These are phyloP conservation scores for Lachnellula occidentalis DNA, from an alignment of 2,329 filamentous ascomycete species.

Conservation along the genomic window DNA sequence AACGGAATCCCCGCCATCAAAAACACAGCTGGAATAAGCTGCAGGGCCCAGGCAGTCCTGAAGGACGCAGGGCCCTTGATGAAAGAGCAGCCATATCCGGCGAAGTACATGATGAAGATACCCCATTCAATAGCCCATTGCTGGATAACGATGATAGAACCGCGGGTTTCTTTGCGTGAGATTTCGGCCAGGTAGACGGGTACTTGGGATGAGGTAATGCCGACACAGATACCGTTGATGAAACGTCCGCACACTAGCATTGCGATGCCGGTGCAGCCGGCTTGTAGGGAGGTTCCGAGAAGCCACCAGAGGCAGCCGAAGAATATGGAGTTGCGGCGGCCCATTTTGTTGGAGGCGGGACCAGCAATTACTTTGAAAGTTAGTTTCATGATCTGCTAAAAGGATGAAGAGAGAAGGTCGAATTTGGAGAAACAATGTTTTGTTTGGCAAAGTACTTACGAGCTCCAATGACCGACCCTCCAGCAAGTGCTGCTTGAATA, in stretches of 20 bases:
- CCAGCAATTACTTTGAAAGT: conserved; percentile 34
- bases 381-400: not conserved
- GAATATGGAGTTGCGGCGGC: conserved; percentile 40
- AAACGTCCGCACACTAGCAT: conserved; percentile 65
- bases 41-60: conserved; percentile 44
- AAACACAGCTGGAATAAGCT: conserved; percentile 40
- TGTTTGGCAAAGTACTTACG: not conserved
- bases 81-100: conserved; percentile 42
- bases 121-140: conserved; percentile 44
- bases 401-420: too few species aligned
- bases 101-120: conserved; percentile 44
- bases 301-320: conserved; percentile 44
- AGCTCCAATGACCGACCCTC: conserved; percentile 43
- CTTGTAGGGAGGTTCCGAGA: conserved; percentile 40
- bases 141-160: conserved; percentile 40
- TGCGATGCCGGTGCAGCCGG: conserved; percentile 51
- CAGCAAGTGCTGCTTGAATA: conserved; percentile 44
- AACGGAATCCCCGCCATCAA: conserved; percentile 39
- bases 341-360: conserved; percentile 41
- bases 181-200: conserved; percentile 66
- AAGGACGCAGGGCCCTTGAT: conserved; percentile 43
- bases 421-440: too few species aligned
- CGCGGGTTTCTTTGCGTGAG: conserved; percentile 37
- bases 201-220: conserved; percentile 67
- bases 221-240: conserved; percentile 66